Percentiles rank a stretch among this genome's conserved stretches.
Conservation (phyloP, 2,329 filamentous ascomycete species). For the Colletotrichum eremochloae region DNA sequence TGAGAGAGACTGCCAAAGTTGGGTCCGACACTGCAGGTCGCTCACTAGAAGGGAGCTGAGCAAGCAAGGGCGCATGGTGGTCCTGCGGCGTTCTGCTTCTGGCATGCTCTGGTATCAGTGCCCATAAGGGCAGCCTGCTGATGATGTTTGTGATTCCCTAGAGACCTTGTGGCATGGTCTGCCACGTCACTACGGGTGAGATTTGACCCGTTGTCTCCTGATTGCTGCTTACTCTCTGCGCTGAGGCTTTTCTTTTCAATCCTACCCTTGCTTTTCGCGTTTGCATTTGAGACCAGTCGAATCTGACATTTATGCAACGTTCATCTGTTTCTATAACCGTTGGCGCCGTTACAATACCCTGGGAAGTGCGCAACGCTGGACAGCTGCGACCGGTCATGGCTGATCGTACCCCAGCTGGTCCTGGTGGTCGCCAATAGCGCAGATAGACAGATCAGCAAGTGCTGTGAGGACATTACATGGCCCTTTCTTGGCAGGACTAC, state of each 20-base stretch:
- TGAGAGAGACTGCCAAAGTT: slow-evolving; percentile 12
- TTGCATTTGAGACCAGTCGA: slow-evolving; percentile 29
- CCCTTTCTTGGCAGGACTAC: not conserved
- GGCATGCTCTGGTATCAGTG: slow-evolving; percentile 33
- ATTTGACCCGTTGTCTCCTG: slow-evolving; percentile 36
- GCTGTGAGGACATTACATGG: not conserved
- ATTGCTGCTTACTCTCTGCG: not conserved
- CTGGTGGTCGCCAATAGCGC: slow-evolving; percentile 5
- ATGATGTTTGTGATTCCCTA: slow-evolving; percentile 18
- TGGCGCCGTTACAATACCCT: slow-evolving; percentile 5
- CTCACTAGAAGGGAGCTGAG: not conserved
- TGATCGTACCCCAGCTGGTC: slow-evolving; percentile 1
- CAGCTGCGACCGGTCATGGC: slow-evolving; percentile 25
- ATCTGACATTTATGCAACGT: slow-evolving; percentile 27
- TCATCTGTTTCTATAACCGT: slow-evolving; percentile 22
- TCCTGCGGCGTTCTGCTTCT: slow-evolving; percentile 11
- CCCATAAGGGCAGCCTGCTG: slow-evolving; percentile 13
- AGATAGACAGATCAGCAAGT: slow-evolving; percentile 12
- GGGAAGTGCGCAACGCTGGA: slow-evolving; percentile 9
- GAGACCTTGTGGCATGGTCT: slow-evolving; percentile 27
- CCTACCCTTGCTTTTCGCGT: slow-evolving; percentile 1
- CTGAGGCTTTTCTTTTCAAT: not conserved
- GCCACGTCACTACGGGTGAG: slow-evolving; percentile 40
- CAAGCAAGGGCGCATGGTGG: slow-evolving; percentile 20
- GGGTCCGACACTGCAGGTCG: slow-evolving; percentile 26